phyloP scores from a whole-genome alignment of 345 rosid species.

The Salix arbutifolia region DNA sequence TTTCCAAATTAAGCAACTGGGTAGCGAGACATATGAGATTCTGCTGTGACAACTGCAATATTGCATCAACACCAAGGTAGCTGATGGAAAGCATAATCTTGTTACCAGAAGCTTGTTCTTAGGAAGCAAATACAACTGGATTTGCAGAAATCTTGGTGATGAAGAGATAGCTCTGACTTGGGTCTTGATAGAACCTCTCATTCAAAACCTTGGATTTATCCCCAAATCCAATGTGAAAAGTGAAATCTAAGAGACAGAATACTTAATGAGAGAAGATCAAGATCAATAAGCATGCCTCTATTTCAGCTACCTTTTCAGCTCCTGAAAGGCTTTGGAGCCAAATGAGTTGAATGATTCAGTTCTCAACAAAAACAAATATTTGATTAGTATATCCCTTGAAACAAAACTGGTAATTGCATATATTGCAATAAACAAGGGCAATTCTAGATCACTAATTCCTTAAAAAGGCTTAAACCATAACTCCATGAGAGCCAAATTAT shows the following conservation, averaged over 20 bases:
- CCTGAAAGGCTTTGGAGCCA: conserved; percentile 28
- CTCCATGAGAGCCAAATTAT: not conserved
- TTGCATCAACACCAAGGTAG: conserved; percentile 20
- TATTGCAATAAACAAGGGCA: not conserved
- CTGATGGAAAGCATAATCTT: conserved; percentile 20
- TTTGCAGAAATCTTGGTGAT: conserved; percentile 15
- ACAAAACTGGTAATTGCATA: not conserved
- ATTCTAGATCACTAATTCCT: not conserved
- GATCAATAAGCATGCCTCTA: conserved; percentile 19
- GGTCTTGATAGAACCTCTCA: conserved; percentile 21
- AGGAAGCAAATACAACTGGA: conserved; percentile 9
- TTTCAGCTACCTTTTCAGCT: conserved; percentile 22
- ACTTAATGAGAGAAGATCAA: not conserved
- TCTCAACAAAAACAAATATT: conserved; percentile 12
- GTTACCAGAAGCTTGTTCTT: conserved; percentile 17
- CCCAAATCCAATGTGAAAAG: not conserved
- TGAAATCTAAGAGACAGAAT: not conserved
- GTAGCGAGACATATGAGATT: conserved; percentile 19
- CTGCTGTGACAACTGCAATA: conserved; percentile 20
- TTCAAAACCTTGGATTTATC: not conserved
- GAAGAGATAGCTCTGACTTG: conserved; percentile 14
- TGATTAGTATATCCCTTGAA: not conserved
- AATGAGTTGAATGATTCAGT: conserved; percentile 7
- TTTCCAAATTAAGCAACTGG: conserved; percentile 20
- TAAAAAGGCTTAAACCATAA: not conserved